Evolutionary conservation across 1,284 basidiomycete species (phyloP).

Genomic region (Pseudozyma hubeiensis): DNA sequence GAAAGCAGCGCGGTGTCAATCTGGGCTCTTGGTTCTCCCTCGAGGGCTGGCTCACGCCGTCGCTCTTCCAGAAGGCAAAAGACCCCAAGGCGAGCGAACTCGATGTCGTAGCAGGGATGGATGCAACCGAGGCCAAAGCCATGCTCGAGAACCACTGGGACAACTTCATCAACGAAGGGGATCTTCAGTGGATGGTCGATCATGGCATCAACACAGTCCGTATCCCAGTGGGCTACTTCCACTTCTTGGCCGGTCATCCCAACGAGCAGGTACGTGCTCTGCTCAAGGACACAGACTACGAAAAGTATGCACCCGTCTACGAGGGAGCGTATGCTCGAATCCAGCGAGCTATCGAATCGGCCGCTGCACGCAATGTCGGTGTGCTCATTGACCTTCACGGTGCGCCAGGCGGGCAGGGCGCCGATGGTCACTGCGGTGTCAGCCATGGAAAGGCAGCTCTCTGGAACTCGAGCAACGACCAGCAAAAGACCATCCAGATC

Average conservation of each 20-base stretch:
- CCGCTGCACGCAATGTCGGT: constrained; percentile 77
- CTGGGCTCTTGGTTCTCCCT: constrained; percentile 74
- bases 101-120: constrained; percentile 77
- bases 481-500: constrained; percentile 72
- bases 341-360: constrained; percentile 76
- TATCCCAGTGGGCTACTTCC: constrained; percentile 76
- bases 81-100: constrained; percentile 68
- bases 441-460: constrained; percentile 42
- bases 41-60: constrained; percentile 68
- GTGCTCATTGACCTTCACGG: constrained; percentile 77
- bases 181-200: constrained; percentile 76
- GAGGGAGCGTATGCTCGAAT: constrained; percentile 80
- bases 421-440: constrained; percentile 68
- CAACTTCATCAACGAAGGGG: constrained; percentile 69
- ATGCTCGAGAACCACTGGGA: constrained; percentile 85
- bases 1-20: constrained; percentile 84
- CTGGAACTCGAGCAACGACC: constrained; percentile 68
- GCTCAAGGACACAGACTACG: constrained; percentile 80
- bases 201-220: constrained; percentile 84
- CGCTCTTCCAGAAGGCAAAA: constrained; percentile 54
- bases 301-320: constrained; percentile 75
- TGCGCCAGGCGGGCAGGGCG: constrained; percentile 75
- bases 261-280: constrained; percentile 73
- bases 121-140: constrained; percentile 72
- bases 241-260: constrained; percentile 84